Evolutionary conservation across 2,329 filamentous ascomycete genomes (phyloP), one percentile per base, ranked within the genome.

Genomic region (Mycosphaerelloides madeirae): DNA sequence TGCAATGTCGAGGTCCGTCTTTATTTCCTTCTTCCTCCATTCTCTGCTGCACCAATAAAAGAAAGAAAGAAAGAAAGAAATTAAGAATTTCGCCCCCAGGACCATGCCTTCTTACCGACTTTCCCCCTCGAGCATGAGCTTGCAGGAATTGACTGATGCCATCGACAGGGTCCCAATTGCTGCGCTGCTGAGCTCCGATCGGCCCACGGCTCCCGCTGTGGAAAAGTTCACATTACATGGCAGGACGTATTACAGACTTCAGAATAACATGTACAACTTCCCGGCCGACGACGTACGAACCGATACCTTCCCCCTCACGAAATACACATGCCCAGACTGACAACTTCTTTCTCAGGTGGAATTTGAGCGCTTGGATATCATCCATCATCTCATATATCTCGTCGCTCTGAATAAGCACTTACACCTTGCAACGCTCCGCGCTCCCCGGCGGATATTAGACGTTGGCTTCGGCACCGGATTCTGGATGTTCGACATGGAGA

Each of bases 401-500:
- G 41, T 50, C 80, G 66, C 73, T 49, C 69, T 56, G 31, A 44
- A 48, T 31, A 46, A 46, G 9, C 48, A 54, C 19, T 38, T 56
- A 29, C 53, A 56, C 38, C 32, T 49, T 15, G 47, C 72, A 29
- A 61, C 73, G 38, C 58, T 65, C 48, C 53, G 66, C 46, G 60
- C 57, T 3, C 66, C 67, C 43, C 68, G 69, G 45, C 72, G 76
- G 48, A 76, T 82, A 49, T 69, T 82, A 43, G 80, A 81, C 56
- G 60, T 95, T 42, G 91, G 89, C 32, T 90, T 85, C 52, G 91
- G 90, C 15, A 95, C 88, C 1, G 89, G 88, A 31, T 91, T 95
- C 49, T 97, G 91, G 91, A 80, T 85, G 31, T 86, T 94, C 57
- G 85, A 91, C 55, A 84, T 95, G 68, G 85, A 85, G 51, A 82